Percentiles rank a stretch among this genome's conserved stretches.
phyloP scores from a whole-genome alignment of 2,329 filamentous ascomycete species.

The Pyrenochaeta sp. region DNA sequence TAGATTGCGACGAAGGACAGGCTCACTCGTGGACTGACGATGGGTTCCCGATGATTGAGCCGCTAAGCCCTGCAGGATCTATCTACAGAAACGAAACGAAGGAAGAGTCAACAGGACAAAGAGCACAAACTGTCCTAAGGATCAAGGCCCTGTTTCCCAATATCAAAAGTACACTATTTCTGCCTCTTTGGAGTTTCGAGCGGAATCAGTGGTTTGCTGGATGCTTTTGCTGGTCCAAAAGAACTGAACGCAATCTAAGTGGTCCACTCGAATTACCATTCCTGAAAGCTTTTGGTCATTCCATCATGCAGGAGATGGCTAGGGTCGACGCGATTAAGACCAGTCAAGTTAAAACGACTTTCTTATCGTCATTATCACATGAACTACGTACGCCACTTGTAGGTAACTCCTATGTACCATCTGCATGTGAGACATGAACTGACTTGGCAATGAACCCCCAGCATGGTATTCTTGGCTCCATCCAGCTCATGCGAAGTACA shows the following conservation, averaged over 20 bases:
- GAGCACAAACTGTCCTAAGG: neutral
- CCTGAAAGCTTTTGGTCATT: constrained; percentile 46
- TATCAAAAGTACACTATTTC: constrained; percentile 33
- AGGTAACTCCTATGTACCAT: neutral
- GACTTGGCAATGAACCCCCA: neutral
- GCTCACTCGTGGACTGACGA: neutral
- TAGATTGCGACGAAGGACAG: constrained; percentile 9
- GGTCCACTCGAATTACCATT: constrained; percentile 28
- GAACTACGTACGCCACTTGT: constrained; percentile 57
- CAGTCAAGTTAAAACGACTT: constrained; percentile 56
- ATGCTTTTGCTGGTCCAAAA: constrained; percentile 34
- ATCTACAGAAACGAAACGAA: neutral
- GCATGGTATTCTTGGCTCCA: constrained; percentile 48
- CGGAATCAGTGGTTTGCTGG: constrained; percentile 37
- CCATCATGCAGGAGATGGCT: constrained; percentile 64
- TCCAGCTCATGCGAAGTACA: constrained; percentile 57
- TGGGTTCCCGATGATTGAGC: neutral
- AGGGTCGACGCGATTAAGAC: constrained; percentile 52
- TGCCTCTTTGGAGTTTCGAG: constrained; percentile 44
- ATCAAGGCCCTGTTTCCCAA: constrained; percentile 59
- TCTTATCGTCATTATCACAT: constrained; percentile 60
- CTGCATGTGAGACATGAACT: neutral
- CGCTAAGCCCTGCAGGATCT: neutral
- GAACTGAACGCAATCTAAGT: constrained; percentile 24
- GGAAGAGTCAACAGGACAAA: neutral